A percentile compares a stretch with the other conserved stretches of the same genome.
Conservation (phyloP, 2,329 filamentous ascomycete species). For the Penicillium sp. region DNA sequence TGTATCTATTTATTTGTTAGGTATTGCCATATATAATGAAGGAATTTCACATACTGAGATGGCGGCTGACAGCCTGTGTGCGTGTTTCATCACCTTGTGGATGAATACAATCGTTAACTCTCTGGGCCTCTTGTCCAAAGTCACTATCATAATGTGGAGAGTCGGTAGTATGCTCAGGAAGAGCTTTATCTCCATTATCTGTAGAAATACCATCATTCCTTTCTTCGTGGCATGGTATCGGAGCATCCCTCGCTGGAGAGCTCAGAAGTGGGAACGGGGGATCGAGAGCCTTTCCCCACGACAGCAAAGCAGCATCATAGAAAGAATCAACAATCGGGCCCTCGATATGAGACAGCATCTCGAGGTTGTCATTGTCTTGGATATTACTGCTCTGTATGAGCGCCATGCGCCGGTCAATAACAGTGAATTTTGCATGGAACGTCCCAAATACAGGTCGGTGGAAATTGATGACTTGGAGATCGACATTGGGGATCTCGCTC, state of each 20-base stretch:
- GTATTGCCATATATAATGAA: background rate
- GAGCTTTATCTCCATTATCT: constrained; percentile 20
- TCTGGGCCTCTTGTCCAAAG: constrained; percentile 60
- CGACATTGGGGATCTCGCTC: constrained; percentile 68
- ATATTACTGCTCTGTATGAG: constrained; percentile 78
- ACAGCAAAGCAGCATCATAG: constrained; percentile 72
- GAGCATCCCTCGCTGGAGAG: constrained; percentile 47
- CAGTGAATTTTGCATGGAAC: constrained; percentile 75
- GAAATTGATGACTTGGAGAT: constrained; percentile 71
- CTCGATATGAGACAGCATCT: constrained; percentile 77
- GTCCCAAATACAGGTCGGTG: constrained; percentile 71
- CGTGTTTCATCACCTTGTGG: constrained; percentile 53
- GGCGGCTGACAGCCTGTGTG: constrained; percentile 61
- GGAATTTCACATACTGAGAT: constrained; percentile 53
- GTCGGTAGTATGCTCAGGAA: constrained; percentile 59
- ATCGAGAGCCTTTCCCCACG: constrained; percentile 65
- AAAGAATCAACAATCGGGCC: constrained; percentile 73
- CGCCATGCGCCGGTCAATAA: constrained; percentile 70
- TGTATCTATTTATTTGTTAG: constrained; percentile 44
- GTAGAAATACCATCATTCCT: constrained; percentile 8
- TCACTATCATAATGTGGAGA: constrained; percentile 65
- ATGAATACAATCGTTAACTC: constrained; percentile 60
- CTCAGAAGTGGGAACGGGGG: constrained; percentile 59
- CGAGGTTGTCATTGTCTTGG: constrained; percentile 71
- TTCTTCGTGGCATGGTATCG: constrained; percentile 25